Evolutionary conservation across 306 rosid species (phyloP), one percentile per base, ranked within the genome.

Genomic region (Carpinus viminea): DNA sequence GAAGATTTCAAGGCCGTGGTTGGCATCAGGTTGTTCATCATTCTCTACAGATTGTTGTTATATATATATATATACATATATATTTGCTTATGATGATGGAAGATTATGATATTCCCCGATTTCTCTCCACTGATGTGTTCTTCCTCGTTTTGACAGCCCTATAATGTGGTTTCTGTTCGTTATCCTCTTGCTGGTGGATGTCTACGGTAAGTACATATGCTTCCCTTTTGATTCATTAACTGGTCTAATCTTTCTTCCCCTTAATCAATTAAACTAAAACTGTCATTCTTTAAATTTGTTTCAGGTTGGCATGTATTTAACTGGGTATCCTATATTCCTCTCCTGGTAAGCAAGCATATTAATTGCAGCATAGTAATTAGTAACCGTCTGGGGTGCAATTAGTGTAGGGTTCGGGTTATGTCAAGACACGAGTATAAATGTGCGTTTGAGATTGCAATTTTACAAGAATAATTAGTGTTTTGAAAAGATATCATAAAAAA

Each of bases 1-100:
- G 85, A 78, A 78, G 88, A 85, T 81, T 85, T 78, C 83, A 85
- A 79, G 72, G 64, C 0, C 41, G 73, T 85, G 77, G 79, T 85
- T 34, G 78, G 81, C 55, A 71, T 85, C 68, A 84, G 87, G 87
- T 55, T 41, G 45, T 31, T 31, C 18, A 4, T 41, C 8, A 17
- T 24, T 79, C 52, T 51, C 46, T 62, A 5, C 4, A 28, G 28
- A 43, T 43, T 68, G 12, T 12, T 7, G 31, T 41, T 69, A 50
- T 0, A 41, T 5, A 5, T 41, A 41, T 41, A 28, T 28, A 1
- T 28, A 28, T 28, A 28, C 2, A 1, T 28, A 28, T 28, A 31
- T 31, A 2, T 31, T 28, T 28, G 2, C 3, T 31, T 31, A 31
- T 31, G 34, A 31, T 24, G 26, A 24, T 24, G 26, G 26, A 24